Percentiles rank a stretch among this genome's conserved stretches.
These are phyloP conservation scores for Pyrenochaeta sp. DNA, from an alignment of 2,329 filamentous ascomycete genomes.

Conservation along the genomic window DNA sequence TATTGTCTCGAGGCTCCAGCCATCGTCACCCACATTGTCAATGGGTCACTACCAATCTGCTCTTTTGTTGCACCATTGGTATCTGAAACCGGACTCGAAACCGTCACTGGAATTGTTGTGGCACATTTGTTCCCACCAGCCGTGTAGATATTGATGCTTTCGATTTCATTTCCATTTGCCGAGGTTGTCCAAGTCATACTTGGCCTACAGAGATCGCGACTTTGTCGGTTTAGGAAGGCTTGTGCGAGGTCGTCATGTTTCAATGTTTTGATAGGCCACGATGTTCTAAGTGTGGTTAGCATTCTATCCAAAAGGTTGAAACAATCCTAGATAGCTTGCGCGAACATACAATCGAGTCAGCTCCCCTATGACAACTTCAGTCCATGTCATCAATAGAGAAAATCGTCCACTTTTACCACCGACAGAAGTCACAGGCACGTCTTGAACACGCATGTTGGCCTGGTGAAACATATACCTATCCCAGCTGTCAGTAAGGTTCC, in stretches of 20 bases:
- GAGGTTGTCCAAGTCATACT: constrained; percentile 34
- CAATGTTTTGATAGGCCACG: constrained; percentile 61
- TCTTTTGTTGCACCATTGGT: constrained; percentile 52
- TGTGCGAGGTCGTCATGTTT: constrained; percentile 62
- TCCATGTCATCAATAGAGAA: constrained; percentile 63
- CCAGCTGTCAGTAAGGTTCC: too few species aligned
- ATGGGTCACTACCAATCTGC: constrained; percentile 55
- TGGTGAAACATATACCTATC: constrained; percentile 68
- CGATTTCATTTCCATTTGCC: not conserved
- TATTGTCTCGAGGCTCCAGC: too few species aligned
- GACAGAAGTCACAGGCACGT: constrained; percentile 54
- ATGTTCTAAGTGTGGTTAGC: not conserved
- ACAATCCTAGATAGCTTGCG: too few species aligned
- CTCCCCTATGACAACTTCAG: constrained; percentile 61
- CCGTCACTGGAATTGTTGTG: not conserved
- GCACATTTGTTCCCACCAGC: not conserved
- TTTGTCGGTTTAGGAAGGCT: constrained; percentile 59
- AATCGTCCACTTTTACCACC: constrained; percentile 54
- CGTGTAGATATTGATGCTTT: not conserved
- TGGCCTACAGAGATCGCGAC: constrained; percentile 60
- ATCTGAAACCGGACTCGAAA: not conserved
- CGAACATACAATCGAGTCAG: constrained; percentile 53
- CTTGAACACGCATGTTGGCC: constrained; percentile 61
- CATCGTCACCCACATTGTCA: constrained; percentile 35
- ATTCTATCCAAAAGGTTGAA: too few species aligned